Conservation (phyloP, 371 early-diverging fungal genomes). For the Mortierella sp. region DNA sequence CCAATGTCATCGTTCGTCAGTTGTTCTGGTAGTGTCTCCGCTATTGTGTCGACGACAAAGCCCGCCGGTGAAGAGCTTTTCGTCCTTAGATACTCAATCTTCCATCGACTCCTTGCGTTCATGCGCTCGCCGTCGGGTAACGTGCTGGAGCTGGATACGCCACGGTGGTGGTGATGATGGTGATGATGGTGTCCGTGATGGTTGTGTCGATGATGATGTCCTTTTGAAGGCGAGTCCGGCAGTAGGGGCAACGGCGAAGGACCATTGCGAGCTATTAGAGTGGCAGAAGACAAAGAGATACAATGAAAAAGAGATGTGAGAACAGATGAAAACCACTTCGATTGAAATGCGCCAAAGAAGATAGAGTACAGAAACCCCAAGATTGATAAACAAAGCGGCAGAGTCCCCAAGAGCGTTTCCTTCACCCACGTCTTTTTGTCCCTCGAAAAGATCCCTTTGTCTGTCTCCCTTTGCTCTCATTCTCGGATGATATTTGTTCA, state of each 20-base stretch:
- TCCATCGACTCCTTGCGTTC: conserved; percentile 54
- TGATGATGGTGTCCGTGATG: conserved; percentile 17
- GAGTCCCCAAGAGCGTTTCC: conserved; percentile 1
- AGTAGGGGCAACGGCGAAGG: conserved; percentile 10
- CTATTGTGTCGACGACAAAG: conserved; percentile 17
- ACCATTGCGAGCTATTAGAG: not conserved
- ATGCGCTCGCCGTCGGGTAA: conserved; percentile 8
- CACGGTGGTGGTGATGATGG: conserved; percentile 1
- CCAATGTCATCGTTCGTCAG: not conserved
- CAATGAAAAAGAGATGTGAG: not conserved
- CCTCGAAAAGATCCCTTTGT: not conserved
- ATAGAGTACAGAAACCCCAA: not conserved
- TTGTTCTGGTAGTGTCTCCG: conserved; percentile 22
- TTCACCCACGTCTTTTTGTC: not conserved
- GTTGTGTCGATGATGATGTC: conserved; percentile 13
- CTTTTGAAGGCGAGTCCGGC: conserved; percentile 12
- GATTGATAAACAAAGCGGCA: conserved; percentile 10
- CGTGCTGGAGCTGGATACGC: not conserved
- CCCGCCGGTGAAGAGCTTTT: conserved; percentile 44
- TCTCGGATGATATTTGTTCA: conserved; percentile 18
- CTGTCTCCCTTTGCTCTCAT: not conserved
- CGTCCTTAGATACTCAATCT: conserved; percentile 41
- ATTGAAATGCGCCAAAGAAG: not conserved
- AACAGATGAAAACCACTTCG: not conserved
- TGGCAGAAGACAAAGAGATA: not conserved